Evolutionary conservation across 257 asterid species (phyloP).

Genomic region (Gentiana straminea): DNA sequence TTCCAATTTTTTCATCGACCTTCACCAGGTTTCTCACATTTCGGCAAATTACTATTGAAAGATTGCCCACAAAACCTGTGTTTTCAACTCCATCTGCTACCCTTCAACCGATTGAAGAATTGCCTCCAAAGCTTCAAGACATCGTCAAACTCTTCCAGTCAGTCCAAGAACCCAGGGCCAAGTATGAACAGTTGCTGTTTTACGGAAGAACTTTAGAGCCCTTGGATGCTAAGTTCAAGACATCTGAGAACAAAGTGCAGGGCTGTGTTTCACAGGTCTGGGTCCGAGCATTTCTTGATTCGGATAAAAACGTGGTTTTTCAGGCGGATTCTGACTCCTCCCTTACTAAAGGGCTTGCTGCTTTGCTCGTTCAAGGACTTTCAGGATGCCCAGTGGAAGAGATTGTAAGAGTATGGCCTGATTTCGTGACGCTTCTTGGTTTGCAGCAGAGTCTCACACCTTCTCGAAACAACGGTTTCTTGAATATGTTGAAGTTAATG

Average conservation of each 20-base stretch:
- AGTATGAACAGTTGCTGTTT: slow-evolving; percentile 60
- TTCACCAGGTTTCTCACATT: slow-evolving; percentile 18
- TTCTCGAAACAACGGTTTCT: slow-evolving; percentile 75
- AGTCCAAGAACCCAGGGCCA: slow-evolving; percentile 59
- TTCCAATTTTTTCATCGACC: slow-evolving; percentile 17
- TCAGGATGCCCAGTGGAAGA: slow-evolving; percentile 61
- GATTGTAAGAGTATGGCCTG: slow-evolving; percentile 62
- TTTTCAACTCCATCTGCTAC: slow-evolving; percentile 23
- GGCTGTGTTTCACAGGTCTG: slow-evolving; percentile 90
- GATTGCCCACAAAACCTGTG: slow-evolving; percentile 31
- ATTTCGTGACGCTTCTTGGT: slow-evolving; percentile 65
- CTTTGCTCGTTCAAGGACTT: slow-evolving; percentile 76
- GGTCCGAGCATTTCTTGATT: slow-evolving; percentile 58
- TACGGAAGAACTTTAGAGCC: slow-evolving; percentile 58
- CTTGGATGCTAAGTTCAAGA: slow-evolving; percentile 44
- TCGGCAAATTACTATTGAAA: slow-evolving; percentile 35
- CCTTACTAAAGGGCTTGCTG: slow-evolving; percentile 79
- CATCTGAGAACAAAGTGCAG: slow-evolving; percentile 52
- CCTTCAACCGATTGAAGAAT: slow-evolving; percentile 56
- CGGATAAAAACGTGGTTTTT: slow-evolving; percentile 49
- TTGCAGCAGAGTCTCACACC: slow-evolving; percentile 68
- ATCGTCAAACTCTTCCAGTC: slow-evolving; percentile 55
- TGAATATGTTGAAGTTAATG: slow-evolving; percentile 88
- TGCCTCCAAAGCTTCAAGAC: slow-evolving; percentile 74
- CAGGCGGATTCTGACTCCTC: slow-evolving; percentile 88